Percentiles rank a stretch among this genome's conserved stretches.
These are phyloP conservation scores for Aspergillus ustus DNA, from an alignment of 2,329 filamentous ascomycete species.

Conservation along the genomic window DNA sequence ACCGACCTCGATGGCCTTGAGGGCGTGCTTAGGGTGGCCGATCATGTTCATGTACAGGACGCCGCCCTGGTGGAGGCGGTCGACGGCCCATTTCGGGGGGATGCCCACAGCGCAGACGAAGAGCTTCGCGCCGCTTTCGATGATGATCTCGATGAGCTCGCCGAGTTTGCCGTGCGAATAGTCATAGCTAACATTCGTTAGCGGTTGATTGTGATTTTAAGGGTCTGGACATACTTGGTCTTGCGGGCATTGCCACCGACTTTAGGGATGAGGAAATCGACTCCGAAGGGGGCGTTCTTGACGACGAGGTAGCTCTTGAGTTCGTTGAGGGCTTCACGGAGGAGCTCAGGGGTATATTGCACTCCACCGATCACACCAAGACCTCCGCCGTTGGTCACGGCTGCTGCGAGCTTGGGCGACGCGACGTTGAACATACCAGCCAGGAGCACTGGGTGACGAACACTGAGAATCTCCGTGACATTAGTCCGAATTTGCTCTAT, in stretches of 20 bases:
- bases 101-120: slow-evolving; percentile 98
- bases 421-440: slow-evolving; percentile 99
- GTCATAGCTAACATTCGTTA: slow-evolving; percentile 73
- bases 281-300: slow-evolving; percentile 29
- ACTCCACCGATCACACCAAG: slow-evolving; percentile 93
- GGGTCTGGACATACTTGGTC: slow-evolving; percentile 69
- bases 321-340: slow-evolving; percentile 91
- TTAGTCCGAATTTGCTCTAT: slow-evolving; percentile 87
- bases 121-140: slow-evolving; percentile 85
- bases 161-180: slow-evolving; percentile 99
- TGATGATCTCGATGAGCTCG: slow-evolving; percentile 88
- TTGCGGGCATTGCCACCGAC: slow-evolving; percentile 93
- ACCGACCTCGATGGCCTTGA: slow-evolving; percentile 91
- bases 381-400: slow-evolving; percentile 95
- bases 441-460: slow-evolving; percentile 93
- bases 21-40: slow-evolving; percentile 97
- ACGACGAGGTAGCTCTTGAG: slow-evolving; percentile 64
- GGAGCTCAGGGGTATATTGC: slow-evolving; percentile 94
- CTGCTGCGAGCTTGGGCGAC: slow-evolving; percentile 92
- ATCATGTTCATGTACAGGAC: slow-evolving; percentile 99
- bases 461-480: slow-evolving; percentile 93
- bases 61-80: slow-evolving; percentile 83
- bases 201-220: neutral
- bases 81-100: slow-evolving; percentile 84
- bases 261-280: slow-evolving; percentile 78